Evolutionary conservation across 2,329 filamentous ascomycete genomes (phyloP).

Genomic region (Microsporum canis): DNA sequence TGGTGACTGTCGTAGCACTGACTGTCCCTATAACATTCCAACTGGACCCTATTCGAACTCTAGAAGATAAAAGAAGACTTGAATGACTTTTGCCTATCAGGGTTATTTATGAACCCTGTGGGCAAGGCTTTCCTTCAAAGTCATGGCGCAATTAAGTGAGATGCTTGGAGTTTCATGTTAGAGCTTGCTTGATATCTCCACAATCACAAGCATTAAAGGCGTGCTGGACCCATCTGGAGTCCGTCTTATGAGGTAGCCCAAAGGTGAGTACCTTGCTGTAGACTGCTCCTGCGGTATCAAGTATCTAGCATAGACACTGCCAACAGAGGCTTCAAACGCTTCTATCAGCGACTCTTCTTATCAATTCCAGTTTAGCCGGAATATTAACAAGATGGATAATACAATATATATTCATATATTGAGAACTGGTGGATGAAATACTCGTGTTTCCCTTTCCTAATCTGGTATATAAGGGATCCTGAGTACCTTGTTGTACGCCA

Average conservation of each 20-base stretch:
- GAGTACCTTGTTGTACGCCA: conserved; percentile 3
- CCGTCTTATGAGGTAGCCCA: too few relatives aligned
- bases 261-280: background rate
- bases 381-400: background rate
- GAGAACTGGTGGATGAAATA: background rate
- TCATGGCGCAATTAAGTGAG: background rate
- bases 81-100: background rate
- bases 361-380: background rate
- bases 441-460: background rate
- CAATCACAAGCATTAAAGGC: too few relatives aligned
- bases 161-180: background rate
- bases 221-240: too few relatives aligned
- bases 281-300: background rate
- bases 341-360: background rate
- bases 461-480: background rate
- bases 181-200: too few relatives aligned
- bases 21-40: background rate
- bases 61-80: background rate
- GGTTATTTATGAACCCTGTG: background rate
- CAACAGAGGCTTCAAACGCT: background rate
- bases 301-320: background rate
- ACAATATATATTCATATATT: background rate
- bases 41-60: too few relatives aligned
- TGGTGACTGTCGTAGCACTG: background rate
- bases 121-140: background rate